These are phyloP conservation scores for Magnusiomyces ingens DNA, from an alignment of 1,139 yeast species.

Conservation along the genomic window DNA sequence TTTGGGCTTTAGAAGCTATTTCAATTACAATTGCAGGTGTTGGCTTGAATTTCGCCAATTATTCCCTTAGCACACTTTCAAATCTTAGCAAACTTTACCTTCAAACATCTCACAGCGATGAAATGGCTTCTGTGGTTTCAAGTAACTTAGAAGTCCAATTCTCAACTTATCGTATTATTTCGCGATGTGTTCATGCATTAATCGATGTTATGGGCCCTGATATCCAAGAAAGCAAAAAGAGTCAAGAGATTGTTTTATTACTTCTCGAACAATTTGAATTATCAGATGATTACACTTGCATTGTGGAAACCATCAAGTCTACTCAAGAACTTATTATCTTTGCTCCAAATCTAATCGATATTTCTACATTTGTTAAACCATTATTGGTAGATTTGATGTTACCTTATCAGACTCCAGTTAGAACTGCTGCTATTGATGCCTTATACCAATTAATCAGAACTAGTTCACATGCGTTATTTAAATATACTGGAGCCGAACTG, in stretches of 20 bases:
- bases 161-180: conserved; percentile 37
- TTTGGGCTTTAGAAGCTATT: conserved; percentile 60
- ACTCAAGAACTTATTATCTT: conserved; percentile 29
- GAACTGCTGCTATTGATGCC: conserved; percentile 33
- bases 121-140: conserved; percentile 38
- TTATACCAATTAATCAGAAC: conserved; percentile 34
- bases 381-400: conserved; percentile 27
- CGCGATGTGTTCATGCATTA: conserved; percentile 38
- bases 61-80: conserved; percentile 41
- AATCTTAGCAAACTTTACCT: conserved; percentile 42
- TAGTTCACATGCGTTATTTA: conserved; percentile 28
- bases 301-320: conserved; percentile 26
- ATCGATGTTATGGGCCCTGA: conserved; percentile 48
- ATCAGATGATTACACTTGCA: conserved; percentile 26
- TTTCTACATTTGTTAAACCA: conserved; percentile 22
- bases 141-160: conserved; percentile 43
- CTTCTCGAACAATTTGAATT: conserved; percentile 30
- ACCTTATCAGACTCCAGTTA: conserved; percentile 20
- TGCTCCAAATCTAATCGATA: conserved; percentile 28
- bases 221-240: conserved; percentile 31
- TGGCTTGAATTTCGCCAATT: conserved; percentile 44
- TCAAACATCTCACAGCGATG: conserved; percentile 51
- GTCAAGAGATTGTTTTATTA: conserved; percentile 21
- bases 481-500: conserved; percentile 29
- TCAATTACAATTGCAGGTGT: conserved; percentile 48